Conservation (phyloP, 495 filamentous ascomycete genomes). For the Aspergillus avenaceus region DNA sequence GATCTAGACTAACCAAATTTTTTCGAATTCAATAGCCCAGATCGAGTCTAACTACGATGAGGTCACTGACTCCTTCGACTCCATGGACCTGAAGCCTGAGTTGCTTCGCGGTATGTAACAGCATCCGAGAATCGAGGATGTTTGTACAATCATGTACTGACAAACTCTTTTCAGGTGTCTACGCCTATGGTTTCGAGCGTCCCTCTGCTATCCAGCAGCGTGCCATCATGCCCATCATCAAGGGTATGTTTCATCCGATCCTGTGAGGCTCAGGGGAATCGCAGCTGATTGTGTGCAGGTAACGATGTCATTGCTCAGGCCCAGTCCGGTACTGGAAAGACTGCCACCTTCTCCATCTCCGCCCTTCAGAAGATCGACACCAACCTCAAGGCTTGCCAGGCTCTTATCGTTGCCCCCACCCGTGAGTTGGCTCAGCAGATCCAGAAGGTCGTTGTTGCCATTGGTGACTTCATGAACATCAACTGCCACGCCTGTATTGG, state of each 20-base stretch:
- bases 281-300: slow-evolving; percentile 48
- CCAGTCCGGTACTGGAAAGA: slow-evolving; percentile 99
- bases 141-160: slow-evolving; percentile 28
- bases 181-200: slow-evolving; percentile 99
- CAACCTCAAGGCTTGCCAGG: slow-evolving; percentile 89
- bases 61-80: slow-evolving; percentile 97
- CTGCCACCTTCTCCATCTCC: slow-evolving; percentile 97
- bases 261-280: slow-evolving; percentile 24
- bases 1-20: slow-evolving; percentile 19
- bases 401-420: slow-evolving; percentile 92
- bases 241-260: slow-evolving; percentile 62
- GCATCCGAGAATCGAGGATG: slow-evolving; percentile 2
- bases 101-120: slow-evolving; percentile 83
- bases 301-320: slow-evolving; percentile 99
- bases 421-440: slow-evolving; percentile 98
- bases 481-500: slow-evolving; percentile 99
- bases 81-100: slow-evolving; percentile 94
- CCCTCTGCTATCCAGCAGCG: slow-evolving; percentile 99
- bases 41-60: slow-evolving; percentile 99
- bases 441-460: slow-evolving; percentile 96
- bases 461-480: slow-evolving; percentile 99
- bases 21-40: slow-evolving; percentile 58
- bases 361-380: slow-evolving; percentile 97
- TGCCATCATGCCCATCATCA: slow-evolving; percentile 99
- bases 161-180: slow-evolving; percentile 64